Evolutionary conservation across 164 flowering plant species (phyloP), one percentile per base, ranked within the genome.

Genomic region (Aristolochia contorta): DNA sequence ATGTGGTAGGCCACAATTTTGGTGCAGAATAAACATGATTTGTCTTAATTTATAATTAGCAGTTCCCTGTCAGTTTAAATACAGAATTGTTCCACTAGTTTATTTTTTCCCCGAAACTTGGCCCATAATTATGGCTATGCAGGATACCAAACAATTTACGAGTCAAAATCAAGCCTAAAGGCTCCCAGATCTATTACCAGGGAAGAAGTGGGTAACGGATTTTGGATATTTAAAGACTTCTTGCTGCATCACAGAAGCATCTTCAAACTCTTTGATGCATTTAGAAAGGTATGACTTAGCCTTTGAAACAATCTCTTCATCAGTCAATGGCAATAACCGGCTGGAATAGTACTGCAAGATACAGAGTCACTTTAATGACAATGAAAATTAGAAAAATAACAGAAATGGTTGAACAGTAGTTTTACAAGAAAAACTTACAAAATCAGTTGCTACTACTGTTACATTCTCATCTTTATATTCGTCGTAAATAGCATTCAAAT

Each of bases 401-500:
- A 3, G 3, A 18, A n/a, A 30, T 16, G 19, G 16, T 10, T 25
- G 18, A 16, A 30, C 14, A 1, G 19, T 32, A 12, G 32, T 20
- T 33, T 19, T 14, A 37, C 54, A 63, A 50, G 57, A 45, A 21
- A 6, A 15, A 61, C 92, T 79, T 59, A 86, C 88, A 74, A 86
- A 80, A 54, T 80, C 81, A 58, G 81, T 80, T 66, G 79, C 77
- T 55, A 82, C 0, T 32, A 77, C 70, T 24, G 88, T 82, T 9
- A 47, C 74, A 13, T 75, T 57, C 56, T 72, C 72, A 15, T 79
- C 78, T 67, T 78, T 77, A 55, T 75, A 69, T 64, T 80, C 78
- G 16, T 83, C 88, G 32, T 82, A 58, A 45, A 86, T 77, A 20
- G 66, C 67, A 54, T 77, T 83, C 80, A 83, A 73, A 74, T 86